These are phyloP conservation scores for Mrakiaceae sp. DNA, from an alignment of 1,284 basidiomycete species.

Conservation along the genomic window DNA sequence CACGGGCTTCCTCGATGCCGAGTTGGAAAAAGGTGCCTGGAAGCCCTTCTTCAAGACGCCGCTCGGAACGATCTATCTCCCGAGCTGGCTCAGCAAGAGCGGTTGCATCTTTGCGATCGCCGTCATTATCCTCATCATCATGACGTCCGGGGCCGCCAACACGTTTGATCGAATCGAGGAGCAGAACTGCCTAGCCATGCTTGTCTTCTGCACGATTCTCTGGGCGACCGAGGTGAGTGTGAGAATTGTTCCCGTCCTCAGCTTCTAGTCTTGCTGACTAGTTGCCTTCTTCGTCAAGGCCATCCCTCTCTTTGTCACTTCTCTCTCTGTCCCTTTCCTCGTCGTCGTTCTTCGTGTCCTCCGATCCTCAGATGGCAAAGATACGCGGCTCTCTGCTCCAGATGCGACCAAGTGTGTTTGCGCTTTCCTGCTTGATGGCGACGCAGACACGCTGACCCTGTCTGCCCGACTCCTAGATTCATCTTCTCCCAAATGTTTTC, in stretches of 20 bases:
- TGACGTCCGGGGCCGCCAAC: constrained; percentile 40
- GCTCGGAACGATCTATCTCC: constrained; percentile 44
- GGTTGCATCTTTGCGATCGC: constrained; percentile 51
- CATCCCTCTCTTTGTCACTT: constrained; percentile 93
- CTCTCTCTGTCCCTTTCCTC: constrained; percentile 74
- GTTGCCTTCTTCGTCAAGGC: constrained; percentile 43
- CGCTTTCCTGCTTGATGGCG: background rate
- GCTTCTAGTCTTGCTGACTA: constrained; percentile 1
- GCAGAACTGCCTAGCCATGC: constrained; percentile 81
- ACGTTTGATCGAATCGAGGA: constrained; percentile 60
- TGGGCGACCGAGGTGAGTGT: constrained; percentile 87
- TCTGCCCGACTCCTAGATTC: constrained; percentile 27
- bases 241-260: background rate
- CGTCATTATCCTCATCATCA: constrained; percentile 48
- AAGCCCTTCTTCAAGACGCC: constrained; percentile 43
- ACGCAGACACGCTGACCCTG: background rate
- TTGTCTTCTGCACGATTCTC: constrained; percentile 82
- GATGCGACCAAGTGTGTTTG: constrained; percentile 68
- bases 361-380: constrained; percentile 48
- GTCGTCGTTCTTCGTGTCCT: constrained; percentile 83
- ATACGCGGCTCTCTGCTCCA: constrained; percentile 47
- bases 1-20: constrained; percentile 39
- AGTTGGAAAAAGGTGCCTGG: constrained; percentile 23
- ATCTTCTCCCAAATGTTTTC: constrained; percentile 50
- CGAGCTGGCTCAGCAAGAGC: constrained; percentile 48